Percentiles rank a stretch among this genome's conserved stretches.
phyloP scores from a whole-genome alignment of 257 asterid species.

The Schizonepeta tenuifolia region DNA sequence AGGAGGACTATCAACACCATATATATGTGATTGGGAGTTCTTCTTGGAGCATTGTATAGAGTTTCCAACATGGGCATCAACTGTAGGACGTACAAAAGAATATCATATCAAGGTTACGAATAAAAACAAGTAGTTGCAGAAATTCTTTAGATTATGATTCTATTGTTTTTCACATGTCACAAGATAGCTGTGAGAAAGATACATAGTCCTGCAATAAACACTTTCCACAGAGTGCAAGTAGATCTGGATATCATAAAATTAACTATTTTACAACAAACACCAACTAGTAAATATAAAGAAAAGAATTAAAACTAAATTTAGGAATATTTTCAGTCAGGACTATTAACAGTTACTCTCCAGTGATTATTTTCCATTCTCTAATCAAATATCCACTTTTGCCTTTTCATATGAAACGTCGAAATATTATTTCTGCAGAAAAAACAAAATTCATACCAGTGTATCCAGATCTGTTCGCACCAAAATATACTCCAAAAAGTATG shows the following conservation, averaged over 20 bases:
- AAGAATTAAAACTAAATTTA: neutral
- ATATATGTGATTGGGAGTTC: constrained; percentile 83
- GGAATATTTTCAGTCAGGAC: neutral
- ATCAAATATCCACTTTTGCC: constrained; percentile 7
- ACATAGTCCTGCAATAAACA: neutral
- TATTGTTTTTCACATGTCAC: neutral
- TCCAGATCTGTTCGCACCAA: constrained; percentile 96
- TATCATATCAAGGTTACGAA: constrained; percentile 19
- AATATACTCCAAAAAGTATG: constrained; percentile 84
- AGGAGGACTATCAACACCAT: constrained; percentile 88
- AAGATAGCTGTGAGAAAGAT: neutral
- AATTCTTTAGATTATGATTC: neutral
- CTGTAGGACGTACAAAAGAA: constrained; percentile 48
- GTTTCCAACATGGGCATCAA: constrained; percentile 94
- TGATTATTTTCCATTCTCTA: constrained; percentile 10
- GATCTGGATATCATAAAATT: constrained; percentile 6
- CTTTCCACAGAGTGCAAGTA: neutral
- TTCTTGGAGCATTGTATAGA: constrained; percentile 76
- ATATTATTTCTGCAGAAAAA: constrained; percentile 21
- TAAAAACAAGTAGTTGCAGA: constrained; percentile 22
- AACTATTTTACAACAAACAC: neutral
- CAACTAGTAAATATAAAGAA: neutral
- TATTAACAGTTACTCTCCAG: neutral
- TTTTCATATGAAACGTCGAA: neutral
- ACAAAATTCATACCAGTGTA: constrained; percentile 75